Evolutionary conservation across 257 asterid genomes (phyloP).

Genomic region (Ilex aquifolium): DNA sequence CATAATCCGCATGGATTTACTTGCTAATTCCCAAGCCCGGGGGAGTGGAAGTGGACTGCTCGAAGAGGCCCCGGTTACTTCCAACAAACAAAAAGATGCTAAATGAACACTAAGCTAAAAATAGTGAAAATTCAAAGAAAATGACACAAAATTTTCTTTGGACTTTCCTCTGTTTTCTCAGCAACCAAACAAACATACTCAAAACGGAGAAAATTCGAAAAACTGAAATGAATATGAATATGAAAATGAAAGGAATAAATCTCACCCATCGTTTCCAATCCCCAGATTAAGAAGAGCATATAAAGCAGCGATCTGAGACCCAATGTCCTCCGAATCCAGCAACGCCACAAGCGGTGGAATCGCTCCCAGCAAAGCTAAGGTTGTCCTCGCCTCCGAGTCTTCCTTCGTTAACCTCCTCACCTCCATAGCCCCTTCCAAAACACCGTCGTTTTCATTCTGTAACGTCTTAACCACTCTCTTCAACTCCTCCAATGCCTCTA

Average conservation of each 20-base stretch:
- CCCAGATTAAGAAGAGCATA: constrained; percentile 64
- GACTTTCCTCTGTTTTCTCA: neutral
- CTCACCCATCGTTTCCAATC: neutral
- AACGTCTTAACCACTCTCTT: constrained; percentile 45
- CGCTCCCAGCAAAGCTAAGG: constrained; percentile 73
- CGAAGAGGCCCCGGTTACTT: neutral
- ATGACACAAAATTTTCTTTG: neutral
- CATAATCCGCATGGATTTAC: no score
- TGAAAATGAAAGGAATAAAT: constrained; percentile 8
- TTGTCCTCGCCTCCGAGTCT: constrained; percentile 54
- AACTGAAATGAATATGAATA: no score
- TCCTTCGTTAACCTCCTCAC: constrained; percentile 65
- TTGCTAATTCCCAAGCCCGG: no score
- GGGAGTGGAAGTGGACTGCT: neutral
- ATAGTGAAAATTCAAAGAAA: neutral
- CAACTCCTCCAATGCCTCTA: constrained; percentile 46
- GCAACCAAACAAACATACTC: neutral
- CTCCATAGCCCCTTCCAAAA: constrained; percentile 59
- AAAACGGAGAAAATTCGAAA: no score
- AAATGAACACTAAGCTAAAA: neutral
- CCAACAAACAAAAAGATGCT: neutral
- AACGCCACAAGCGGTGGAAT: constrained; percentile 78
- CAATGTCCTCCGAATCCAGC: constrained; percentile 47
- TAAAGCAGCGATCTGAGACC: constrained; percentile 62
- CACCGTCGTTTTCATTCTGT: constrained; percentile 9